These are phyloP conservation scores for Dendrothele bispora DNA, from an alignment of 768 basidiomycete species.

Conservation along the genomic window DNA sequence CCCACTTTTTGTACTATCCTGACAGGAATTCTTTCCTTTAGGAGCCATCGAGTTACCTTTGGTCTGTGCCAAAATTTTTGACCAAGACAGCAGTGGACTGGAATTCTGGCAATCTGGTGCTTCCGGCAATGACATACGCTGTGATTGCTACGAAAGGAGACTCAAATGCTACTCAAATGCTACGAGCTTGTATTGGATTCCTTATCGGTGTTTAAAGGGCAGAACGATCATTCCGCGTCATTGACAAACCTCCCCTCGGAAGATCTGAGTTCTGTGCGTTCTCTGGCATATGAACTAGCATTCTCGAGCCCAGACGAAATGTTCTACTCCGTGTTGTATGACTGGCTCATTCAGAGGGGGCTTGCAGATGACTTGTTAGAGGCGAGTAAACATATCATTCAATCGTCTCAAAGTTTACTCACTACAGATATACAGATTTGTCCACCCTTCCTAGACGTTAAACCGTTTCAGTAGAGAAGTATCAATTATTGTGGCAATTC, in stretches of 20 bases:
- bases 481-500: constrained; percentile 94
- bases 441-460: constrained; percentile 88
- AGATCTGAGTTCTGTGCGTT: constrained; percentile 71
- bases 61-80: constrained; percentile 76
- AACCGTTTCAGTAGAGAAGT: constrained; percentile 77
- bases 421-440: constrained; percentile 58
- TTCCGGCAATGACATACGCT: constrained; percentile 56
- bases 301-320: constrained; percentile 85
- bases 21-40: constrained; percentile 33
- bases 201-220: constrained; percentile 76
- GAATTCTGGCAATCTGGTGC: constrained; percentile 75
- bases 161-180: constrained; percentile 78
- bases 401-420: not conserved
- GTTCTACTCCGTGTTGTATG: constrained; percentile 93
- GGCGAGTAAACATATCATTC: constrained; percentile 36
- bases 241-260: constrained; percentile 30
- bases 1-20: not conserved
- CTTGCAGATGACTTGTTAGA: constrained; percentile 89
- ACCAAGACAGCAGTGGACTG: constrained; percentile 71
- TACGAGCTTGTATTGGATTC: constrained; percentile 83
- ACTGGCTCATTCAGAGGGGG: constrained; percentile 83
- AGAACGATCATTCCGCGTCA: constrained; percentile 32
- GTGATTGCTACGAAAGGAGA: constrained; percentile 58
- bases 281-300: constrained; percentile 84
- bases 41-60: constrained; percentile 87